Percentiles rank a stretch among this genome's conserved stretches.
phyloP scores from a whole-genome alignment of 257 asterid species.

The Solanum arcanum region DNA sequence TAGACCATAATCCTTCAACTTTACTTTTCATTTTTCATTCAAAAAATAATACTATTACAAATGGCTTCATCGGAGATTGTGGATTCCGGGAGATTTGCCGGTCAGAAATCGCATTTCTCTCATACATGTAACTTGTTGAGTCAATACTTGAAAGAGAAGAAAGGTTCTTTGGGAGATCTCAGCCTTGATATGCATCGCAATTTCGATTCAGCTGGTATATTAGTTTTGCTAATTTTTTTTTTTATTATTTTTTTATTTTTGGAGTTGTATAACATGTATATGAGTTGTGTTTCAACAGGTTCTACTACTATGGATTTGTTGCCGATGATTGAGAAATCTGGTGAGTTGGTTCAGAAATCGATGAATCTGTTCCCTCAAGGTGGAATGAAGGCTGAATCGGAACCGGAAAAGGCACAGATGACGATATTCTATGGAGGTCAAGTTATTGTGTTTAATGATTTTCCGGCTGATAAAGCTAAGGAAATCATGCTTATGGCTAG shows the following conservation, averaged over 20 bases:
- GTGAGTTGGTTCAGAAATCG: not conserved
- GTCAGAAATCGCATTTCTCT: slow-evolving; percentile 50
- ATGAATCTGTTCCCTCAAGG: slow-evolving; percentile 2
- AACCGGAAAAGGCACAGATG: slow-evolving; percentile 12
- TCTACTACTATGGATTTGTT: slow-evolving; percentile 34
- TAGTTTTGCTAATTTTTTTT: not conserved
- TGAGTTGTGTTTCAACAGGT: slow-evolving; percentile 8
- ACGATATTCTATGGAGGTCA: slow-evolving; percentile 16
- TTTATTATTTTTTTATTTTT: not conserved
- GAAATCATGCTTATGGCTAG: slow-evolving; percentile 10
- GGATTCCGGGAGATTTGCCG: slow-evolving; percentile 39
- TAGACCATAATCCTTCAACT: not conserved
- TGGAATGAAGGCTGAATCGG: not conserved
- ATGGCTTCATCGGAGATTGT: slow-evolving; percentile 42
- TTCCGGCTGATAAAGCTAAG: slow-evolving; percentile 15
- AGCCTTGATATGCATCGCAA: slow-evolving; percentile 36
- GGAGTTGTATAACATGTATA: not conserved
- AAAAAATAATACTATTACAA: not conserved
- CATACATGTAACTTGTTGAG: slow-evolving; percentile 63
- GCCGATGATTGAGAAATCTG: slow-evolving; percentile 24
- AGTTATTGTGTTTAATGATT: slow-evolving; percentile 17
- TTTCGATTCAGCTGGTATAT: slow-evolving; percentile 30
- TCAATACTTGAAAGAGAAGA: slow-evolving; percentile 62
- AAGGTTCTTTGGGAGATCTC: slow-evolving; percentile 56
- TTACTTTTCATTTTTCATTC: not conserved